These are phyloP conservation scores for Nyssa sinensis DNA, from an alignment of 148 eudicot genomes.

Conservation along the genomic window DNA sequence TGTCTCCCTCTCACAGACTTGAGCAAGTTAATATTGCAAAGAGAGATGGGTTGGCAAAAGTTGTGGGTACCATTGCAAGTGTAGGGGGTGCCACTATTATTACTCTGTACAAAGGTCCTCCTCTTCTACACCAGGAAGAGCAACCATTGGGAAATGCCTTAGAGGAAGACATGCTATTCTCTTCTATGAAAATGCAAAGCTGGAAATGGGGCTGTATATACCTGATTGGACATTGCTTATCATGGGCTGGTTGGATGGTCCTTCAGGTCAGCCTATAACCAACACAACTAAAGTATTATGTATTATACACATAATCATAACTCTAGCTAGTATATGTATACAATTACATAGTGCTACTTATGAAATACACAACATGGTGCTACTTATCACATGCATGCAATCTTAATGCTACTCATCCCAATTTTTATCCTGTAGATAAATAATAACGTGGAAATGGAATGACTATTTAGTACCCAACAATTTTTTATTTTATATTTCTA, in stretches of 20 bases:
- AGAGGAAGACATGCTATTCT: conserved; percentile 4
- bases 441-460: no score
- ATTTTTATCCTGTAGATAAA: no score
- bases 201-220: conserved; percentile 77
- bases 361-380: no score
- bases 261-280: conserved; percentile 43
- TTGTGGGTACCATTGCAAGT: conserved; percentile 72
- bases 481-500: no score
- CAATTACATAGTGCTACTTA: no score
- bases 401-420: no score
- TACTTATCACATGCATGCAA: no score
- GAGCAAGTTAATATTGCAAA: conserved; percentile 52
- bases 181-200: conserved; percentile 32
- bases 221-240: conserved; percentile 70
- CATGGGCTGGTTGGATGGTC: conserved; percentile 93
- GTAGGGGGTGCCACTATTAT: conserved; percentile 81
- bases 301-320: no score
- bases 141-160: conserved; percentile 13
- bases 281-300: no score
- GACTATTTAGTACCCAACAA: no score
- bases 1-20: conserved; percentile 37
- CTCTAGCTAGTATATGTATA: no score
- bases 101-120: conserved; percentile 73
- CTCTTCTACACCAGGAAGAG: conserved; percentile 30
- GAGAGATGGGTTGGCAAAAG: conserved; percentile 70